Evolutionary conservation across 345 rosid species (phyloP), one percentile per base, ranked within the genome.

Genomic region (Citrus medica): DNA sequence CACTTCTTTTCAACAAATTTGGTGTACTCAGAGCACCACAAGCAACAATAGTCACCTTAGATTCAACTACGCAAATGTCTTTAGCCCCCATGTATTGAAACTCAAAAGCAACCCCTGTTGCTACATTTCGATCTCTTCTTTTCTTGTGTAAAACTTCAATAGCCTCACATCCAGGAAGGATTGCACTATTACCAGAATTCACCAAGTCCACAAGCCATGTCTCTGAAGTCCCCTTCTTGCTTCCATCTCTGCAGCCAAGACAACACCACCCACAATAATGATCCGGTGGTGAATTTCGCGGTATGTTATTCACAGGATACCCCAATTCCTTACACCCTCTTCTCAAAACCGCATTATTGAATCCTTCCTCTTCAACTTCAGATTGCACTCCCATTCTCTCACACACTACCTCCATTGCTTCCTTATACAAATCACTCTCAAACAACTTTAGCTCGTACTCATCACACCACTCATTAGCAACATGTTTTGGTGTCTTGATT

Each of bases 201-300:
- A 93, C 93, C 82, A 89, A 64, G 70, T 94, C 98, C 63, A 88
- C 84, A 42, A 94, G 88, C 98, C 98, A 94, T n/a, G 98, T 94
- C 84, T 92, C 97, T 0, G 88, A 69, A 1, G 90, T 90, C 19
- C 92, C 94, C 76, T 90, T 87, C 79, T 94, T 94, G 35, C 65
- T 86, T 58, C 98, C 98, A 80, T 91, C 90, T 78, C 85, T 93
- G 89, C 97, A 94, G 40, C 98, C 98, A 71, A 93, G 53, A 83
- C 89, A 84, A 76, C 98, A 94, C 88, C 89, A 90, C 30, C 98
- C 97, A 66, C 98, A 93, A 60, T 91, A 86, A 83, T 93, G 98
- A 81, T 93, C 90, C 0, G 92, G 60, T 1, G 86, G 69, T 0
- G 97, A 79, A 66, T 94, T 94, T 75, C 97, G 79, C 0, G 97